Conservation (phyloP, 768 basidiomycete genomes). For the Suillus variegatus region DNA sequence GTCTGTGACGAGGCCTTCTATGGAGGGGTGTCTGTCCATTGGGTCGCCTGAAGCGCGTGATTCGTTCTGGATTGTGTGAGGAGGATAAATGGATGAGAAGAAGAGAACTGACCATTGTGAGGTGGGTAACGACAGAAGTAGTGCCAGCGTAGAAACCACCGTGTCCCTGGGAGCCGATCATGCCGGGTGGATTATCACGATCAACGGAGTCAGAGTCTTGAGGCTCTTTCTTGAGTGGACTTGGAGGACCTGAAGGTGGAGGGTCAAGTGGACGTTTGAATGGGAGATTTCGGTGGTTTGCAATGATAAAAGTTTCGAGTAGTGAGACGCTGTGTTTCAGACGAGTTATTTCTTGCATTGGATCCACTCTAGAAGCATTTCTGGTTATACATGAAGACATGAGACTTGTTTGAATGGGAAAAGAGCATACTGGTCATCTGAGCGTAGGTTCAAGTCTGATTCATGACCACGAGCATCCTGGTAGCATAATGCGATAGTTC, state of each 20-base stretch:
- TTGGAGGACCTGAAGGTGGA: constrained; percentile 34
- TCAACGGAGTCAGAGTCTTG: constrained; percentile 48
- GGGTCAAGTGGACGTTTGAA: constrained; percentile 28
- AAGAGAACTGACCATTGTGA: constrained; percentile 50
- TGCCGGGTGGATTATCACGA: constrained; percentile 56
- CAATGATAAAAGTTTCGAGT: constrained; percentile 36
- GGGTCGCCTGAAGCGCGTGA: constrained; percentile 51
- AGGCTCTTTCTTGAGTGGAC: constrained; percentile 55
- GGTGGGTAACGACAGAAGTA: constrained; percentile 71
- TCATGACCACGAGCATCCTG: constrained; percentile 73
- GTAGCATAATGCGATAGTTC: constrained; percentile 80
- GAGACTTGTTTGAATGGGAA: neutral
- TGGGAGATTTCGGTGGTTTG: constrained; percentile 30
- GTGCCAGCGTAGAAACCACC: constrained; percentile 80
- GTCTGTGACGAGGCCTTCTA: constrained; percentile 40
- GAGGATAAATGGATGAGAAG: constrained; percentile 18
- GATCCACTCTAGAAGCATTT: constrained; percentile 37
- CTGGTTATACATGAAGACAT: constrained; percentile 17
- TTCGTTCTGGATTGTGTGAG: constrained; percentile 35
- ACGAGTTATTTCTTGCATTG: constrained; percentile 41
- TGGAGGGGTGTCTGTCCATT: constrained; percentile 50
- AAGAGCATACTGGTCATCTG: constrained; percentile 46
- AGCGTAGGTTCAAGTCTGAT: constrained; percentile 50
- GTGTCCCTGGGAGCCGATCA: constrained; percentile 63
- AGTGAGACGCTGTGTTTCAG: constrained; percentile 43